Percentiles rank a stretch among this genome's conserved stretches.
phyloP scores from a whole-genome alignment of 2,329 filamentous ascomycete species.

The Macrophomina pseudophaseolina region DNA sequence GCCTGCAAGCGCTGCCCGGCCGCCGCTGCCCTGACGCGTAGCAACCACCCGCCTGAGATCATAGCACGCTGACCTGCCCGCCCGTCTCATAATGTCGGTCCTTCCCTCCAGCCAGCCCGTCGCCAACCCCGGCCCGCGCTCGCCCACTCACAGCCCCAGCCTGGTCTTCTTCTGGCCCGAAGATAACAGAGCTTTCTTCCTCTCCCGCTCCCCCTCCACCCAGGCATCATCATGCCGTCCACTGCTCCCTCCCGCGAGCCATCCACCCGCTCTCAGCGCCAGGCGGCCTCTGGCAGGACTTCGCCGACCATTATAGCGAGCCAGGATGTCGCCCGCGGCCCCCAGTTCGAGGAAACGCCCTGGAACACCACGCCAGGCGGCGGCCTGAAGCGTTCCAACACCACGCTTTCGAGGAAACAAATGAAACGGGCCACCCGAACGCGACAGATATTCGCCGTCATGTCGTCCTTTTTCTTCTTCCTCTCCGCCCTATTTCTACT shows the following conservation, averaged over 20 bases:
- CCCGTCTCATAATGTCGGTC: slow-evolving; percentile 26
- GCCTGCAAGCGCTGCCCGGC: slow-evolving; percentile 21
- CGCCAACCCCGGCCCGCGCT: not conserved
- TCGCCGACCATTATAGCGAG: not conserved
- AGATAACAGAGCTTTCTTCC: slow-evolving; percentile 13
- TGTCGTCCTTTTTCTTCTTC: slow-evolving; percentile 73
- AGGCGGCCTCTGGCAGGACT: slow-evolving; percentile 8
- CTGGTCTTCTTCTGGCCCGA: slow-evolving; percentile 14
- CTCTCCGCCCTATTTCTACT: slow-evolving; percentile 79
- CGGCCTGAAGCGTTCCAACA: slow-evolving; percentile 25
- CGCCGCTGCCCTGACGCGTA: slow-evolving; percentile 22
- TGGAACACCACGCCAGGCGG: slow-evolving; percentile 18
- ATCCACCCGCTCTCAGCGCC: slow-evolving; percentile 1
- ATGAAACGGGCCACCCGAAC: slow-evolving; percentile 50
- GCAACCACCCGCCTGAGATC: slow-evolving; percentile 22
- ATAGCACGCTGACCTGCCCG: slow-evolving; percentile 21
- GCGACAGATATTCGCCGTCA: slow-evolving; percentile 65
- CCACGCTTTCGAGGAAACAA: slow-evolving; percentile 40
- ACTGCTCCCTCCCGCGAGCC: slow-evolving; percentile 12
- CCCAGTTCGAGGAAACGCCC: slow-evolving; percentile 19
- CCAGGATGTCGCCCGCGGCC: slow-evolving; percentile 10
- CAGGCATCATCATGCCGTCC: slow-evolving; percentile 18
- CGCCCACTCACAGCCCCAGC: slow-evolving; percentile 1
- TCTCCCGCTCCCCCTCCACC: not conserved
- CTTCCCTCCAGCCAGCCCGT: slow-evolving; percentile 15